phyloP scores from a whole-genome alignment of 2,329 filamentous ascomycete genomes.

The Sporothrix phasma region DNA sequence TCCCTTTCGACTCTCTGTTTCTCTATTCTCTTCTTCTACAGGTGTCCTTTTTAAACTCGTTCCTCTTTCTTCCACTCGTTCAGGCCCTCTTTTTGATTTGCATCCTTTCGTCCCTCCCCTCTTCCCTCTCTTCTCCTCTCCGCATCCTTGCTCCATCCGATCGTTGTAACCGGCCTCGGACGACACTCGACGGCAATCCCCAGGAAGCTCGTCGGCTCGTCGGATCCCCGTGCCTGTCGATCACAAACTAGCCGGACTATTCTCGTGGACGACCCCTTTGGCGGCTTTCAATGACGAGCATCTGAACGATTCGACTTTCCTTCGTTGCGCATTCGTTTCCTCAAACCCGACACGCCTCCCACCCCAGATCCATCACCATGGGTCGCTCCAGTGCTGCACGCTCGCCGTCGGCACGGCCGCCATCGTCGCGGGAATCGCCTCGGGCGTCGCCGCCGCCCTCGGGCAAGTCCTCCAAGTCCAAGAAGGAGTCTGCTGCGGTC shows the following conservation, averaged over 20 bases:
- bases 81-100: neutral
- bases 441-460: slow-evolving; percentile 1
- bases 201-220: neutral
- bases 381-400: slow-evolving; percentile 14
- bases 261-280: neutral
- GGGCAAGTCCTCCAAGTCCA: slow-evolving; percentile 22
- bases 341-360: neutral
- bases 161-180: neutral
- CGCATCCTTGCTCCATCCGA: neutral
- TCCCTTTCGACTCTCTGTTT: neutral
- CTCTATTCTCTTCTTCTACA: neutral
- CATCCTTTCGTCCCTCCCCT: neutral
- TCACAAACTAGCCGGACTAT: neutral
- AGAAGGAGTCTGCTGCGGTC: slow-evolving; percentile 2
- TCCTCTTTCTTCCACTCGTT: neutral
- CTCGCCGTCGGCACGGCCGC: slow-evolving; percentile 10
- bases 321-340: neutral
- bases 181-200: neutral
- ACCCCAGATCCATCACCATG: slow-evolving; percentile 11
- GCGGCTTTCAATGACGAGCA: neutral
- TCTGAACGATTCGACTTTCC: neutral
- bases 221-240: neutral
- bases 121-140: neutral
- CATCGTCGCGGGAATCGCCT: slow-evolving; percentile 3
- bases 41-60: neutral